Percentiles rank a stretch among this genome's conserved stretches.
Conservation (phyloP, 148 eudicot species). For the Amaranthus cruentus region DNA sequence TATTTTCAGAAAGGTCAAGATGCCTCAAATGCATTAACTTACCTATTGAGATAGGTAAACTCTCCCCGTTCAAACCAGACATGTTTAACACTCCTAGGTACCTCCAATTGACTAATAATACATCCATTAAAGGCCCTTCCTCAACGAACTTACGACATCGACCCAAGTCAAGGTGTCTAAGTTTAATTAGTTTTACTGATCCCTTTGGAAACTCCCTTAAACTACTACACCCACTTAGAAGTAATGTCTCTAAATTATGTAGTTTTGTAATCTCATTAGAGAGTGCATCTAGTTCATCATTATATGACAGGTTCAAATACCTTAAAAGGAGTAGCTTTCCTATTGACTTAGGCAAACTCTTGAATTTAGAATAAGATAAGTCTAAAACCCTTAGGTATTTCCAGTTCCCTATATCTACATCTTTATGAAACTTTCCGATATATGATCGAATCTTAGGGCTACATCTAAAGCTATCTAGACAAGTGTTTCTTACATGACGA, state of each 20-base stretch:
- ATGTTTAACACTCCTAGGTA: no score
- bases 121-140: no score
- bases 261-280: conserved; percentile 15
- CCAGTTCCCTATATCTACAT: background rate
- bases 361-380: background rate
- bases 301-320: conserved; percentile 9
- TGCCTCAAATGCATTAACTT: no score
- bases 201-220: conserved; percentile 16
- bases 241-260: conserved; percentile 18
- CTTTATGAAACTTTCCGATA: background rate
- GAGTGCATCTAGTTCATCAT: background rate
- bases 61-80: no score
- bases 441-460: background rate
- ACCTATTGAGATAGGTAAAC: no score
- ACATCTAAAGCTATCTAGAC: background rate
- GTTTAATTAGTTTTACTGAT: conserved; percentile 7
- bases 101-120: no score
- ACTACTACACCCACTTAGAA: background rate
- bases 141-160: background rate
- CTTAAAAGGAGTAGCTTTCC: conserved; percentile 23
- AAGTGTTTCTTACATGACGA: background rate
- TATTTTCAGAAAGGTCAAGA: no score
- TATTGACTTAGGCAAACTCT: conserved; percentile 4
- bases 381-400: conserved; percentile 12
- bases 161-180: background rate